Base-by-base conservation (phyloP, 805 yeast species). In the Kazachstania psychrophila region DNA sequence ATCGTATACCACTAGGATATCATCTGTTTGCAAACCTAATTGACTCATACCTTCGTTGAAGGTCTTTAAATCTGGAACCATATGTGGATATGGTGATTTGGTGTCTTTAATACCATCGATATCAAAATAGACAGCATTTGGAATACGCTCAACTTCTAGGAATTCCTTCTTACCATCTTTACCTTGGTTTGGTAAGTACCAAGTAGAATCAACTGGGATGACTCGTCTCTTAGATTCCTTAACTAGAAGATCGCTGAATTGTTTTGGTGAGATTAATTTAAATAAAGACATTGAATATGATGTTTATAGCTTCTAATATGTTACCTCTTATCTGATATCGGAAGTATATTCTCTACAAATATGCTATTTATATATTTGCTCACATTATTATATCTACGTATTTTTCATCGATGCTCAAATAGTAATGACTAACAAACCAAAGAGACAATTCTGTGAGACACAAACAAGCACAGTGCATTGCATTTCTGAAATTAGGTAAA, bases 131-230 rank as follows among this genome's bases (percentile, higher is more conserved):
- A 76, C 75, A 0, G 96, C 70, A 7, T 72, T 64, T 12, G 78
- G 77, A 8, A 82, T 61, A 42, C 96, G 71, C 36, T 70, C 75
- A 17, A 65, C 56, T 29, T 62, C 59, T 52, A 69, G 79, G 36
- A 52, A 60, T 54, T 86, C 85, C 15, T 69, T 65, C 26, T 56
- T 59, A 0, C 80, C 88, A 44, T 73, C 67, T 30, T 72, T 66
- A 9, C 79, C 77, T 27, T 62, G 65, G 51, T 77, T 79, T 33
- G 97, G 96, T 74, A 89, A 70, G 58, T 77, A 86, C 96, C 97
- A 92, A 0, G 96, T 78, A 4, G 94, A 76, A 58, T 89, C 98
- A 15, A 89, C 64, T 1, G 95, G 79, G 9, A 80, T 41, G 17
- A 68, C 58, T 31, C 70, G 54, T 11, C 44, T 45, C 4, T 46